Evolutionary conservation across 2,329 filamentous ascomycete species (phyloP).

Genomic region (Sporothrix curviconia): DNA sequence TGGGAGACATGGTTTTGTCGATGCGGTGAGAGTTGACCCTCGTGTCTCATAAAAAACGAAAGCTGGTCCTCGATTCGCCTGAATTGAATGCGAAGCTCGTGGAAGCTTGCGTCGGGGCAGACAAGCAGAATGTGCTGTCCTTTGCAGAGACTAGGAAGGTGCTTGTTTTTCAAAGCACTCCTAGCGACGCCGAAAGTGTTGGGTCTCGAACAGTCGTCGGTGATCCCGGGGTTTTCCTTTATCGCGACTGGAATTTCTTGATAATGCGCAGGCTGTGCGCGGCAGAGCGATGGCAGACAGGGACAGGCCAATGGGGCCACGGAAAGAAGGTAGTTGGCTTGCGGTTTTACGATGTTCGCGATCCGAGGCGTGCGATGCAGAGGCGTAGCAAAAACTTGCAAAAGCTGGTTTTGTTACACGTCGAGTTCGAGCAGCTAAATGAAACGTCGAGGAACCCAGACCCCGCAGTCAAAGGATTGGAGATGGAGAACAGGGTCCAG

Average conservation of each 20-base stretch:
- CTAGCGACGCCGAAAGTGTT: slow-evolving; percentile 5
- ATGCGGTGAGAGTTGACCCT: neutral
- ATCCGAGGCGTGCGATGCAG: neutral
- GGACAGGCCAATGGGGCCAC: too few relatives aligned
- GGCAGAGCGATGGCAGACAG: neutral
- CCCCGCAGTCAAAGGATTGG: neutral
- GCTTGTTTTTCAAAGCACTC: slow-evolving; percentile 7
- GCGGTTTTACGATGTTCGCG: neutral
- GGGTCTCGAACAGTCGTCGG: neutral
- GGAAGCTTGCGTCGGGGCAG: neutral
- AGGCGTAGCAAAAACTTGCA: neutral
- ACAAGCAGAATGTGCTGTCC: neutral
- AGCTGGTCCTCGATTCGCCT: neutral
- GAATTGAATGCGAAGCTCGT: neutral
- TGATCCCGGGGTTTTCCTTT: neutral
- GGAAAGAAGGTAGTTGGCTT: too few relatives aligned
- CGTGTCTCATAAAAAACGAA: neutral
- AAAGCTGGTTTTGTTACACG: neutral
- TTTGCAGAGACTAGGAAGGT: neutral
- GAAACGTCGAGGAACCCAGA: neutral
- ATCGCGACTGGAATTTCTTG: too few relatives aligned
- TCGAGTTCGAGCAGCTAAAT: neutral
- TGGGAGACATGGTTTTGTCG: slow-evolving; percentile 52
- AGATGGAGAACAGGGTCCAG: neutral
- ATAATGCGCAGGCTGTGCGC: neutral